These are phyloP conservation scores for Colletotrichum eleusines DNA, from an alignment of 2,329 filamentous ascomycete species.

Conservation along the genomic window DNA sequence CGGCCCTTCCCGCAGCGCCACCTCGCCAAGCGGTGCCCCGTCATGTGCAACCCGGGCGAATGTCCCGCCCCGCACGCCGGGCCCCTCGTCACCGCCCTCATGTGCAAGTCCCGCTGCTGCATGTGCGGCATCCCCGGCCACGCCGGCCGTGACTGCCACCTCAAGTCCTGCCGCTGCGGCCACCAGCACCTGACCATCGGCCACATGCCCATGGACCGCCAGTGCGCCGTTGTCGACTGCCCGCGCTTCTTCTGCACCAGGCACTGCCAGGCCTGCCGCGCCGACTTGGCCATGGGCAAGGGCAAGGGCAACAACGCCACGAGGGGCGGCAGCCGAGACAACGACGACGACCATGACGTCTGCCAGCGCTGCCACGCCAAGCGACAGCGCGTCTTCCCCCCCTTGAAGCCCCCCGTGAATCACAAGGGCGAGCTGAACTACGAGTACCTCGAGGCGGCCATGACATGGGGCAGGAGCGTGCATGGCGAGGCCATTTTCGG, in stretches of 20 bases:
- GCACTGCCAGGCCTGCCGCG: slow-evolving; percentile 32
- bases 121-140: slow-evolving; percentile 57
- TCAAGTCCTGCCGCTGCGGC: slow-evolving; percentile 53
- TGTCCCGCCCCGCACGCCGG: slow-evolving; percentile 46
- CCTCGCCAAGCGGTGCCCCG: slow-evolving; percentile 48
- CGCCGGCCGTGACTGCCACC: slow-evolving; percentile 51
- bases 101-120: slow-evolving; percentile 53
- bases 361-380: slow-evolving; percentile 7
- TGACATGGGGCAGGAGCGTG: slow-evolving; percentile 12
- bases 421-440: background rate
- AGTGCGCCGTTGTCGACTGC: slow-evolving; percentile 13
- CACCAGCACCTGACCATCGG: slow-evolving; percentile 48
- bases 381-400: background rate
- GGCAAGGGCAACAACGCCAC: too few species aligned
- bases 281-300: background rate
- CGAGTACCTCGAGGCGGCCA: slow-evolving; percentile 5
- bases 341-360: background rate
- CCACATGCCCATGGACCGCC: slow-evolving; percentile 13
- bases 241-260: slow-evolving; percentile 27
- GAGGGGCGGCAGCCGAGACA: too few species aligned
- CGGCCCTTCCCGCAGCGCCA: slow-evolving; percentile 54
- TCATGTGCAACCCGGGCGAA: slow-evolving; percentile 49
- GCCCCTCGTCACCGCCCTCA: slow-evolving; percentile 53
- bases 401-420: background rate
- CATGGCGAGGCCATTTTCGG: slow-evolving; percentile 18